Evolutionary conservation across 2,329 filamentous ascomycete genomes (phyloP), one percentile per base, ranked within the genome.

Genomic region (Epichloe typhina): DNA sequence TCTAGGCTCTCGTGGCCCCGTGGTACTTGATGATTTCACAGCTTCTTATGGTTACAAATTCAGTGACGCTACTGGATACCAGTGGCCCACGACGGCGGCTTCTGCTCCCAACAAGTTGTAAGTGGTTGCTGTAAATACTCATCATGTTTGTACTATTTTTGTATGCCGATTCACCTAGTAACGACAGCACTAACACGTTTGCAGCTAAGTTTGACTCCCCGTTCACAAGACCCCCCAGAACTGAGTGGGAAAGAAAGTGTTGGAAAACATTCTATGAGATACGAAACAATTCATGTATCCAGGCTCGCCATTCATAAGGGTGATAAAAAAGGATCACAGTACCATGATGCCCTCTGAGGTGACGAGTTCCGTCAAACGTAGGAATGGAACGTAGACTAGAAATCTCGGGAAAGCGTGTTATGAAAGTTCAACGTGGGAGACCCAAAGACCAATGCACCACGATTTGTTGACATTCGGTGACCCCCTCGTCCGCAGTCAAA

Each of bases 1-100:
- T 31, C 5, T 59, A 98, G 93, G 93, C 59, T 98, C 93, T 53
- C 91, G 94, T 62, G 93, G 94, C 54, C 94, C 94, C 31, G 87
- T 90, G 50, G 91, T 98, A 38, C 79, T 98, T 51, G 93, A 98
- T 61, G 93, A 98, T 72, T 98, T 98, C 73, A 97, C 91, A 35
- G 86, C 90, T 40, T 95, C 90, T 5, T 98, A 95, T 66, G 93
- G 93, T 57, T 98, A 98, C 79, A 96, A 95, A 71, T 98, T 98
- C 76, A 94, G 87, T 66, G 93, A 98, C 63, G 88, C 90, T 55
- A 87, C 90, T 59, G 90, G 90, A 51, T 95, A 95, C 73, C 88
- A 95, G 71, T 96, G 90, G 90, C 88, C 88, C 37, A 86, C 87
- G 52, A 88, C 85, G 53, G 82, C 82, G 56, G 80, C 80, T 36